Evolutionary conservation across 345 rosid species (phyloP), one percentile per base, ranked within the genome.

Genomic region (Lepidium sativum): DNA sequence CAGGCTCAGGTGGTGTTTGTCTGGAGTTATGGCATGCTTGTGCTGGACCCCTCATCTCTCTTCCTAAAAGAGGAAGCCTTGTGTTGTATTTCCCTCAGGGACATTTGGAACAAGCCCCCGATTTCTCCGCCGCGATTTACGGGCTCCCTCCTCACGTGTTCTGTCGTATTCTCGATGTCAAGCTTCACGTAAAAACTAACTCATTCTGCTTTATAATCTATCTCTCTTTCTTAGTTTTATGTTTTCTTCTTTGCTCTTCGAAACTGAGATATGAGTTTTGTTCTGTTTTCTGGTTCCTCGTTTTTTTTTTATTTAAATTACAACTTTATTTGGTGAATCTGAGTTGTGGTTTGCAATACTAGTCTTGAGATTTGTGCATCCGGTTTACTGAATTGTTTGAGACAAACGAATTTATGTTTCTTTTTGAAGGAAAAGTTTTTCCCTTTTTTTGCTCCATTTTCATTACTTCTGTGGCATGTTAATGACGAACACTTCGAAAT

Each of bases 11-110:
- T 48, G 77, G 90, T 6, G 87, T 94, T 41, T 91, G 96, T 78
- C 64, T 88, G 73, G 97, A 94, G 85, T 88, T 94, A 14, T 94
- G 96, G 97, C 97, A 94, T 59, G 99, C 99, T 43, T 94, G 99
- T 73, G 97, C 97, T n/a, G 99, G 99, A 42, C 99, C 99, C 21
- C 86, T 91, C 0, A 83, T 85, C 57, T 88, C 95, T 45, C 80
- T 94, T 33, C 99, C 97, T 0, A 86, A 79, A 85, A 88, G 72
- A 77, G 96, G 97, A 37, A 76, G 83, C 77, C 65, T 80, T 50
- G 96, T 94, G 21, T 87, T 86, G 55, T 94, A 94, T 80, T 81
- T 91, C 65, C 99, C 91, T 40, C 99, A 91, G 74, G 99, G 99
- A 12, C 97, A 94, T 68, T 71, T 91, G 75, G 97, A 94, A 75